Evolutionary conservation across 805 yeast genomes (phyloP).

Genomic region (Myxozyma udenii): DNA sequence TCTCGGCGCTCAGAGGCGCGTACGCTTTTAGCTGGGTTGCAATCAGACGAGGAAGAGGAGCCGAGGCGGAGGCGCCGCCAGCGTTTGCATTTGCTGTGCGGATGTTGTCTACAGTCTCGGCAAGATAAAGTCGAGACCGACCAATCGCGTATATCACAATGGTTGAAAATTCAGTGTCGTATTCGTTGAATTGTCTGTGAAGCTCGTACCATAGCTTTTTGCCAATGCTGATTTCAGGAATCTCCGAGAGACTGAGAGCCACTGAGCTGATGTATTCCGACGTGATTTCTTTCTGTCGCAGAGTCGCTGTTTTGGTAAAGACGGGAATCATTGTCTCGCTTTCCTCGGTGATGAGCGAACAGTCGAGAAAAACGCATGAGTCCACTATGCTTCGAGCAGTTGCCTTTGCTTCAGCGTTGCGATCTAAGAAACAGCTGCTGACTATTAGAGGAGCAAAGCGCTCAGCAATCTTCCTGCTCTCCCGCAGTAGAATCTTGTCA

Average conservation of each 20-base stretch:
- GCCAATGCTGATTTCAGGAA: constrained; percentile 11
- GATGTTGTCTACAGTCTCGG: constrained; percentile 31
- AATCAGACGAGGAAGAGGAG: constrained; percentile 2
- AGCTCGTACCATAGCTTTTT: constrained; percentile 20
- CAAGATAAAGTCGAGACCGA: constrained; percentile 13
- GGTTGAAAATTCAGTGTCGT: constrained; percentile 19
- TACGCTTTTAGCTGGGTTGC: constrained; percentile 8
- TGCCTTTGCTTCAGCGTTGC: not conserved
- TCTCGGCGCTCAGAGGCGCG: constrained; percentile 1
- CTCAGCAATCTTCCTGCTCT: constrained; percentile 50
- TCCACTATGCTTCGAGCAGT: constrained; percentile 4
- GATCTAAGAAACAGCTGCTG: constrained; percentile 23
- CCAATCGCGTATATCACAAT: constrained; percentile 24
- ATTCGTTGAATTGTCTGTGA: constrained; percentile 30
- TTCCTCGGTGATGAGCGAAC: constrained; percentile 16
- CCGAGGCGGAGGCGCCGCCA: constrained; percentile 1
- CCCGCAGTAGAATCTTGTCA: constrained; percentile 33
- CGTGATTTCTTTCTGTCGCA: constrained; percentile 18
- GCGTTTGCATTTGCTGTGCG: constrained; percentile 34
- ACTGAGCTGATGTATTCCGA: constrained; percentile 4
- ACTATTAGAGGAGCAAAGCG: constrained; percentile 41
- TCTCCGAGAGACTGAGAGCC: not conserved
- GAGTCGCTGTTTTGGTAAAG: constrained; percentile 8
- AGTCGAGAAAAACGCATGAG: constrained; percentile 16
- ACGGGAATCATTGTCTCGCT: constrained; percentile 14